Evolutionary conservation across 2,329 filamentous ascomycete species (phyloP), one percentile per base, ranked within the genome.

Genomic region (Pseudogymnoascus sp.): DNA sequence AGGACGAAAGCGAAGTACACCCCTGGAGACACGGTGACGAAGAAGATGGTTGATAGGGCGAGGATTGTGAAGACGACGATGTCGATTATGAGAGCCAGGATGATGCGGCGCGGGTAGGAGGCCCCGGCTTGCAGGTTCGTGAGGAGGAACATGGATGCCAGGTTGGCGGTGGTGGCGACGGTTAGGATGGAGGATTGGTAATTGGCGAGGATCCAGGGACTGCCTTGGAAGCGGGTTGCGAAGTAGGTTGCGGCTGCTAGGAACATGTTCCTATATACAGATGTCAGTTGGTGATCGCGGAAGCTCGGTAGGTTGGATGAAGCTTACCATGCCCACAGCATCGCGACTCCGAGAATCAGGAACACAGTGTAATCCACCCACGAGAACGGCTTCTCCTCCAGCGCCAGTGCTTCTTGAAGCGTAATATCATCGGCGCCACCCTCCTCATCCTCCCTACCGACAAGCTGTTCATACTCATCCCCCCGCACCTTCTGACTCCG

Each of bases 221-320:
- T 85, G 65, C 82, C 81, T 53, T 82, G 78, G 75, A 97, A 96
- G 69, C 93, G 91, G 60, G 81, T 82, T 71, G 93, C 87, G 77
- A 97, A 97, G 79, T 97, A 97, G 4, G 93, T 91, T 1, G 91
- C 91, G 7, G 93, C 92, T 53, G 95, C 93, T 69, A 97, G 85
- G 75, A 97, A 97, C 93, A 97, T 97, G 79, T 97, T 97, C 91
- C 91, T 93, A 68, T 14, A 62, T 63, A 44, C 66, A 50, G 61
- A 53, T 53, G 14, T 36, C 7, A 12, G 6, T 16, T 10, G 18
- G 31, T 34, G 31, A 34, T 25, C 36, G 31, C 25, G 12, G 4
- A n/a, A 38, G 14, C 42, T 40, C 2, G 31, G 31, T 71, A 59
- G 69, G 66, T 16, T 50, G 62, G 4, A n/a, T 42, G 21, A 59